Evolutionary conservation across 2,329 filamentous ascomycete genomes (phyloP).

Genomic region (Phaeomoniella chlamydospora): DNA sequence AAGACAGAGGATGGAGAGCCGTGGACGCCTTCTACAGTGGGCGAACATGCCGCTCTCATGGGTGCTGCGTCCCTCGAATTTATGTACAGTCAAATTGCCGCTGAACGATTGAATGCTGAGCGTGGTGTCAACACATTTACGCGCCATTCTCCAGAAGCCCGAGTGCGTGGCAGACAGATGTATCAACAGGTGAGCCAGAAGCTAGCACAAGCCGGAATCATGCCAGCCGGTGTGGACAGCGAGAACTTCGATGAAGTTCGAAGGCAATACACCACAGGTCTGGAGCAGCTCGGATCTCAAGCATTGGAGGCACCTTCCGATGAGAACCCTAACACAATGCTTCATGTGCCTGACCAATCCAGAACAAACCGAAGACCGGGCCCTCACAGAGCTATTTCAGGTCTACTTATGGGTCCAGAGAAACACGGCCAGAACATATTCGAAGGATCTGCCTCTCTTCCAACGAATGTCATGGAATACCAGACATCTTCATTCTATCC

Average conservation of each 20-base stretch:
- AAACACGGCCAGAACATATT: slow-evolving; percentile 1
- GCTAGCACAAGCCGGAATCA: slow-evolving; percentile 23
- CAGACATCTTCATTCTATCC: slow-evolving; percentile 9
- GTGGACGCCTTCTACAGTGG: background rate
- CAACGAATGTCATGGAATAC: slow-evolving; percentile 6
- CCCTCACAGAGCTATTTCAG: slow-evolving; percentile 1
- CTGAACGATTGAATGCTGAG: background rate
- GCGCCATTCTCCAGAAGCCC: slow-evolving; percentile 25
- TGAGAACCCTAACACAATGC: slow-evolving; percentile 1
- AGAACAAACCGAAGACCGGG: slow-evolving; percentile 3
- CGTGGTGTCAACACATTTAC: slow-evolving; percentile 15
- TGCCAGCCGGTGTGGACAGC: slow-evolving; percentile 22
- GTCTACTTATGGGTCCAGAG: slow-evolving; percentile 1
- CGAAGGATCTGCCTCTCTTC: slow-evolving; percentile 7
- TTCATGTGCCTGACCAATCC: slow-evolving; percentile 10
- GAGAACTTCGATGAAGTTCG: slow-evolving; percentile 20
- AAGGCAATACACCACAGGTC: slow-evolving; percentile 26
- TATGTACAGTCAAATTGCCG: background rate
- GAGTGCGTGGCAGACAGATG: slow-evolving; percentile 24
- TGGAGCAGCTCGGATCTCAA: slow-evolving; percentile 23
- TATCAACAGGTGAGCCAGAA: slow-evolving; percentile 27
- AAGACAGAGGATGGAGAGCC: background rate
- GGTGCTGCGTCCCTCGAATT: background rate
- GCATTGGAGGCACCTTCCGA: slow-evolving; percentile 19
- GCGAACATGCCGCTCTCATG: background rate